Evolutionary conservation across 306 rosid genomes (phyloP).

Genomic region (Pachyrhizus erosus): DNA sequence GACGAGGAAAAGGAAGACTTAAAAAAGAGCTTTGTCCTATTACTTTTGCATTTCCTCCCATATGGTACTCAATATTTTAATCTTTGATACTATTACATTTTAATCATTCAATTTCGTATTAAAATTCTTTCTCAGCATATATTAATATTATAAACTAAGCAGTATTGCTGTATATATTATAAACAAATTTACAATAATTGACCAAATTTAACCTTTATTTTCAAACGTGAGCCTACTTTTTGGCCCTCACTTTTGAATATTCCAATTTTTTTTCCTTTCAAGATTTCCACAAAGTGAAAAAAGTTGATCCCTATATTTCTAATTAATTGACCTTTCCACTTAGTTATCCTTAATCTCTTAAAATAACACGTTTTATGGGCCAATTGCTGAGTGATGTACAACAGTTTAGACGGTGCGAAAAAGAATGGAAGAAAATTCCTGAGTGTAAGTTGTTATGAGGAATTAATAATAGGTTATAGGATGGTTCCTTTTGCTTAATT

Average conservation of each 20-base stretch:
- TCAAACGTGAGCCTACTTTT: conserved; percentile 34
- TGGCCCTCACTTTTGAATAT: conserved; percentile 44
- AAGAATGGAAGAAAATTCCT: conserved; percentile 23
- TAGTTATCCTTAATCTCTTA: not conserved
- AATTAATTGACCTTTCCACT: not conserved
- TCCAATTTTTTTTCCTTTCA: conserved; percentile 26
- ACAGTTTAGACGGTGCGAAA: not conserved
- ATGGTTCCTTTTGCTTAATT: conserved; percentile 31
- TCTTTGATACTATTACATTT: not conserved
- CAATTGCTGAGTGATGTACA: conserved; percentile 3
- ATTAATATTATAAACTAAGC: not conserved
- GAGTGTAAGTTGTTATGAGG: not conserved
- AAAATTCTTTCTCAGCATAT: not conserved
- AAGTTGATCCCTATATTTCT: not conserved
- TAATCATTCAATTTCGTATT: not conserved
- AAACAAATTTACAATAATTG: not conserved
- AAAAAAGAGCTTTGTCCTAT: conserved; percentile 33
- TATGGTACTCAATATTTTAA: conserved; percentile 1
- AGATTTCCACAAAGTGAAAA: conserved; percentile 14
- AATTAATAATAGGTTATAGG: conserved; percentile 2
- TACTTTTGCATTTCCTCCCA: conserved; percentile 1
- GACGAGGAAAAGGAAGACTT: conserved; percentile 16
- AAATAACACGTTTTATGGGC: not conserved
- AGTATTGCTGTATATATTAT: not conserved
- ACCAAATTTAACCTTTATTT: conserved; percentile 17